phyloP scores from a whole-genome alignment of 805 yeast genomes.

The Yamadazyma insecticola region DNA sequence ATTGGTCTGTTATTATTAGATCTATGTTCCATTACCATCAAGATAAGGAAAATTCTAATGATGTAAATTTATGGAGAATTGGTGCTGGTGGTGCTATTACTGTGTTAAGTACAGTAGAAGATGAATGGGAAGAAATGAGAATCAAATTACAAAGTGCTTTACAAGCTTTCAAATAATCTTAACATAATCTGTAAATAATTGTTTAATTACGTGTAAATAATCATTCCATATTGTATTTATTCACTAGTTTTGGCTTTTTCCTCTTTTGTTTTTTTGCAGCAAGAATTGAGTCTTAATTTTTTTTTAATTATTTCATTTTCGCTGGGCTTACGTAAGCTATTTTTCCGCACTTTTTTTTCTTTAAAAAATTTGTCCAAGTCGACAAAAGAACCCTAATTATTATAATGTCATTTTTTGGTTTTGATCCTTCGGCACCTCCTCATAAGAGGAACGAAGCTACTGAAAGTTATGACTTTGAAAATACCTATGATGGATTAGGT shows the following conservation, averaged over 20 bases:
- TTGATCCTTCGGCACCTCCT: conserved; percentile 46
- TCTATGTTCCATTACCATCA: conserved; percentile 65
- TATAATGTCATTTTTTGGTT: conserved; percentile 64
- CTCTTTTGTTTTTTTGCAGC: too few species aligned
- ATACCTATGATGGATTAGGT: conserved; percentile 76
- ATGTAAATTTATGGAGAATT: conserved; percentile 57
- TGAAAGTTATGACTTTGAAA: conserved; percentile 69
- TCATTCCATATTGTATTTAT: too few species aligned
- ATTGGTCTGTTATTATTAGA: conserved; percentile 94
- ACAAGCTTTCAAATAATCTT: conserved; percentile 50
- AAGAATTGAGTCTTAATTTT: too few species aligned
- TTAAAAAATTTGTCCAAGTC: too few species aligned
- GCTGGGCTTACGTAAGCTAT: too few species aligned
- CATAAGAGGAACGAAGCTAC: conserved; percentile 14
- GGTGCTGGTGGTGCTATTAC: conserved; percentile 99
- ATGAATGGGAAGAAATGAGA: conserved; percentile 90
- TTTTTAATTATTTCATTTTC: too few species aligned
- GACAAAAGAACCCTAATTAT: conserved; percentile 1
- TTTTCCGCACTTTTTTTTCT: conserved; percentile 7
- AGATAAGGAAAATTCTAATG: conserved; percentile 32
- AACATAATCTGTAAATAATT: neutral
- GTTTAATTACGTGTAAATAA: too few species aligned
- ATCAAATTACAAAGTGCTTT: conserved; percentile 76
- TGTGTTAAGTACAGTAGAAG: conserved; percentile 72
- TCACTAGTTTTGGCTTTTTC: neutral